Evolutionary conservation across 371 early-diverging fungal species (phyloP).

Genomic region (Mucor mucedo): DNA sequence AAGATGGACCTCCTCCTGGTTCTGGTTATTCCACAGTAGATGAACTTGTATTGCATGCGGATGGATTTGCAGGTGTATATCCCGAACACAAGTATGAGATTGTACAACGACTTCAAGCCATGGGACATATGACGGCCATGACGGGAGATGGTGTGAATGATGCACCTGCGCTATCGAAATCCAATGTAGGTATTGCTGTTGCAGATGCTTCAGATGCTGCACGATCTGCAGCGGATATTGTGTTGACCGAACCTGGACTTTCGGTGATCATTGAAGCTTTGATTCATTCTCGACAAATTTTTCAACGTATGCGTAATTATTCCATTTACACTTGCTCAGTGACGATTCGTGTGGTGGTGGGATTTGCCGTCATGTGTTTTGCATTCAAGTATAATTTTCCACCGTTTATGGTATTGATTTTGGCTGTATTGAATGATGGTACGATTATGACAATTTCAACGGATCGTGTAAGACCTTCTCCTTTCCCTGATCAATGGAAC

Average conservation of each 20-base stretch:
- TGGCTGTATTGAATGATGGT: slow-evolving; percentile 55
- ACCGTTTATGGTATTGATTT: slow-evolving; percentile 57
- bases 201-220: slow-evolving; percentile 74
- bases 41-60: slow-evolving; percentile 72
- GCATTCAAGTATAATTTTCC: slow-evolving; percentile 57
- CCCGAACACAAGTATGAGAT: slow-evolving; percentile 93
- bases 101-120: slow-evolving; percentile 81
- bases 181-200: slow-evolving; percentile 80
- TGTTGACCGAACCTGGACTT: slow-evolving; percentile 73
- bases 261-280: slow-evolving; percentile 66
- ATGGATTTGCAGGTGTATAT: slow-evolving; percentile 85
- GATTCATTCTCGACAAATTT: slow-evolving; percentile 61
- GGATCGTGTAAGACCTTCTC: slow-evolving; percentile 53
- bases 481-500: slow-evolving; percentile 54
- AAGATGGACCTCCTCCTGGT: slow-evolving; percentile 63
- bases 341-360: slow-evolving; percentile 57
- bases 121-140: slow-evolving; percentile 80
- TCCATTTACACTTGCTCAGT: slow-evolving; percentile 56
- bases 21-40: slow-evolving; percentile 74
- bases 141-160: slow-evolving; percentile 96
- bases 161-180: slow-evolving; percentile 86
- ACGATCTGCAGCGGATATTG: slow-evolving; percentile 71
- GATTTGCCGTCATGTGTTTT: slow-evolving; percentile 52
- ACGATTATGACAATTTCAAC: slow-evolving; percentile 56
- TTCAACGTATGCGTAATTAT: slow-evolving; percentile 64